Conservation (phyloP, 2,329 filamentous ascomycete species). For the Sporothrix mexicana region DNA sequence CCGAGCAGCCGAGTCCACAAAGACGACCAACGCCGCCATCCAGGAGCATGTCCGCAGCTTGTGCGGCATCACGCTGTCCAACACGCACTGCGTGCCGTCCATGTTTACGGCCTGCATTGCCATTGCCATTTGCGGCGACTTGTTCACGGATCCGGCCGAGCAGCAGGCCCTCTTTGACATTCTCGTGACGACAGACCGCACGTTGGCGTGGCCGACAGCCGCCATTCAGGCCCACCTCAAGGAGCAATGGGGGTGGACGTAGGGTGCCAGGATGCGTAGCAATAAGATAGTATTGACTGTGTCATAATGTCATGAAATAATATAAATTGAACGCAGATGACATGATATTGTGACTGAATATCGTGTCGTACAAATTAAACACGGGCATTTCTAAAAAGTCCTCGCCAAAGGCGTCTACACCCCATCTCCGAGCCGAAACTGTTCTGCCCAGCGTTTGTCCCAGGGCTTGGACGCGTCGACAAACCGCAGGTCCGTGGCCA, state of each 20-base stretch:
- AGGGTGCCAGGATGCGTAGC: not conserved
- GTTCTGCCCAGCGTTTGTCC: constrained; percentile 28
- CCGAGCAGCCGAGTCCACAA: constrained; percentile 3
- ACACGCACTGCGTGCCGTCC: constrained; percentile 26
- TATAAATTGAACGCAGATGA: not conserved
- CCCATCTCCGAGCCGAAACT: constrained; percentile 27
- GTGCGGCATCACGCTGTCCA: constrained; percentile 27
- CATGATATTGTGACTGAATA: not conserved
- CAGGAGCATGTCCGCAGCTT: constrained; percentile 22
- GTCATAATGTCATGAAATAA: not conserved
- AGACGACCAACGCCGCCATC: constrained; percentile 19
- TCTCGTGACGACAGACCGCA: constrained; percentile 54
- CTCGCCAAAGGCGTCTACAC: not conserved
- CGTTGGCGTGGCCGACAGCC: constrained; percentile 60
- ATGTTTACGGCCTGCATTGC: constrained; percentile 31
- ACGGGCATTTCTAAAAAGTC: not conserved
- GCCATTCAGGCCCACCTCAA: constrained; percentile 55
- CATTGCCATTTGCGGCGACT: constrained; percentile 49
- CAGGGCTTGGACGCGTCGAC: constrained; percentile 47
- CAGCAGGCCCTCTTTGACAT: constrained; percentile 57
- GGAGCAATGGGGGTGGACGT: constrained; percentile 56
- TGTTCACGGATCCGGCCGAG: constrained; percentile 53
- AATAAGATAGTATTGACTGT: not conserved
- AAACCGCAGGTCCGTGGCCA: constrained; percentile 63
- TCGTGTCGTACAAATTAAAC: not conserved